Evolutionary conservation across 805 yeast genomes (phyloP).

Genomic region (Yamadazyma phyllophila): DNA sequence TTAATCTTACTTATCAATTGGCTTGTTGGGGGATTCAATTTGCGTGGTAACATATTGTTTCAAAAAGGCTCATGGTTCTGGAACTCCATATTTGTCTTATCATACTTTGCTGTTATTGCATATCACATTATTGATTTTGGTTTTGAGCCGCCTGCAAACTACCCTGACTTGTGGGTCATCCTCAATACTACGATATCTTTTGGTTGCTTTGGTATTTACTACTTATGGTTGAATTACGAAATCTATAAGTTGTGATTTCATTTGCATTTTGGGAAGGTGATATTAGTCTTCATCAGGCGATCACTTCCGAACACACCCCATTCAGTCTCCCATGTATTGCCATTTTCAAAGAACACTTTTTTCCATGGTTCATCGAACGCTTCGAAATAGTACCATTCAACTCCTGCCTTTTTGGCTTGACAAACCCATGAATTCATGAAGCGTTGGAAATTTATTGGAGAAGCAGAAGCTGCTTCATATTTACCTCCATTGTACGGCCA

Average conservation of each 20-base stretch:
- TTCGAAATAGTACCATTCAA: constrained; percentile 60
- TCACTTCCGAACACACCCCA: constrained; percentile 64
- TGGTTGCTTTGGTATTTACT: constrained; percentile 69
- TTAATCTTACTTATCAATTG: constrained; percentile 52
- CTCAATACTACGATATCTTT: constrained; percentile 73
- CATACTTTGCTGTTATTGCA: constrained; percentile 43
- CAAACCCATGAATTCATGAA: constrained; percentile 57
- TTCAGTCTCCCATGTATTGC: constrained; percentile 61
- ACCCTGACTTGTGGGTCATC: constrained; percentile 86
- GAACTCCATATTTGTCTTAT: constrained; percentile 23
- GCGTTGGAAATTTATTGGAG: constrained; percentile 38
- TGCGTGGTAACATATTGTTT: constrained; percentile 17
- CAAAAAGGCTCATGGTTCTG: constrained; percentile 23
- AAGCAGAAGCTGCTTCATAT: constrained; percentile 47
- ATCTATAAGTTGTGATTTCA: constrained; percentile 19
- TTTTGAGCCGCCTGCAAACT: constrained; percentile 51
- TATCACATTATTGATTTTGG: constrained; percentile 56
- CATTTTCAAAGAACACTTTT: constrained; percentile 45
- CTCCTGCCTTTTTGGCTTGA: constrained; percentile 27
- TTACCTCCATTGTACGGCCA: constrained; percentile 70
- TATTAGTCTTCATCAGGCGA: constrained; percentile 43
- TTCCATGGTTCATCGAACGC: constrained; percentile 79
- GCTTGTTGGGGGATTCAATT: constrained; percentile 25
- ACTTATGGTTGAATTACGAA: constrained; percentile 76
- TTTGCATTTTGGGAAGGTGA: constrained; percentile 37